Evolutionary conservation across 352 stramenopile genomes (phyloP).

Genomic region (Phytopythium montanum): DNA sequence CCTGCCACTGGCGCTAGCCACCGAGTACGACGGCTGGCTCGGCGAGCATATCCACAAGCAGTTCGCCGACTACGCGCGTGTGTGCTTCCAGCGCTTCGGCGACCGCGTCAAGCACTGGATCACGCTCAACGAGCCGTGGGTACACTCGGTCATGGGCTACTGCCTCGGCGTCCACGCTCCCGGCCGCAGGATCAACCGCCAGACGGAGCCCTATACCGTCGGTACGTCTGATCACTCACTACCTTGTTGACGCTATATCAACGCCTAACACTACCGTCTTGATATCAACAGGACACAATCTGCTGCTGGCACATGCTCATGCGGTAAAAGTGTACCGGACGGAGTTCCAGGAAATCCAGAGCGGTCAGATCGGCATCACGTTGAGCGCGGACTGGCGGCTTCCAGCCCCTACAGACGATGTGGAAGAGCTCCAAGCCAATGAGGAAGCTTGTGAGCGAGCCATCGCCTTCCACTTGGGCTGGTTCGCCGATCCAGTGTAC

Average conservation of each 20-base stretch:
- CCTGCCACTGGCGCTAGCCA: slow-evolving; percentile 82
- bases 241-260: background rate
- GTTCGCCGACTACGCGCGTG: slow-evolving; percentile 84
- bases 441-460: slow-evolving; percentile 60
- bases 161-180: slow-evolving; percentile 85
- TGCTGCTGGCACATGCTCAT: slow-evolving; percentile 82
- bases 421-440: slow-evolving; percentile 46
- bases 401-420: slow-evolving; percentile 39
- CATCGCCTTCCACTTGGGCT: slow-evolving; percentile 86
- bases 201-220: slow-evolving; percentile 77
- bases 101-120: slow-evolving; percentile 93
- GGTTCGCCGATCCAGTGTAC: slow-evolving; percentile 90
- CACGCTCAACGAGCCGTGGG: slow-evolving; percentile 92
- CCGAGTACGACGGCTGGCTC: slow-evolving; percentile 75
- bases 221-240: background rate
- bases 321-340: slow-evolving; percentile 82
- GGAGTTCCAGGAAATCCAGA: slow-evolving; percentile 62
- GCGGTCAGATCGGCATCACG: slow-evolving; percentile 86
- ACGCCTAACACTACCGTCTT: background rate
- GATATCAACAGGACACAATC: slow-evolving; percentile 57
- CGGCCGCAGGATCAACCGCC: slow-evolving; percentile 34
- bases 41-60: slow-evolving; percentile 37
- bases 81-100: slow-evolving; percentile 91
- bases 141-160: slow-evolving; percentile 85
- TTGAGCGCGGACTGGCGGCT: slow-evolving; percentile 89